Base-by-base conservation (phyloP, 768 basidiomycete species). In the Psilocybe cubensis region DNA sequence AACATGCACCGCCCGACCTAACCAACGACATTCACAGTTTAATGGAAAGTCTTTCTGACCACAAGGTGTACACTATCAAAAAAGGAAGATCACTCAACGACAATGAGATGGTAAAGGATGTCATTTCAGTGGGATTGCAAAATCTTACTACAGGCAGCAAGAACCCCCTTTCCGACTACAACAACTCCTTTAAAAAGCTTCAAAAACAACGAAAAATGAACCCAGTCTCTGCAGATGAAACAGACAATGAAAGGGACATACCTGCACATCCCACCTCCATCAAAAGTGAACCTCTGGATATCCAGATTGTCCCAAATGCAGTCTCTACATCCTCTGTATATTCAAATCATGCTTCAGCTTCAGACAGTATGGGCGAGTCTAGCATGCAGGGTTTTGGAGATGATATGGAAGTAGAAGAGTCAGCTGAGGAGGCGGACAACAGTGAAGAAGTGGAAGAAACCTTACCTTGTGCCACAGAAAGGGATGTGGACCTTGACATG, bases 1-100 rank as follows among this genome's bases (percentile, higher is more conserved):
- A 46, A 4, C 70, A 70, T 42, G 53, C 56, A 20, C 27, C 59
- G 1, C 50, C 63, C 3, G 56, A 70, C 20, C 57, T 71, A 0
- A 43, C 43, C 0, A 56, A 58, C 4, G 66, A 71, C 45, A 67
- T 71, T 11, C 18, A 27, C 1, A 42, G 11, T 0, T 58, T 71
- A 3, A 70, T 71, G 67, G 31, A 58, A 1, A 68, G 66, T 29
- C 63, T 71, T 0, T 17, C 52, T 1, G 66, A 68, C 23, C 57
- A 68, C 31, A 46, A 63, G 3, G 69, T 71, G 0, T 68, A 71
- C 42, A 12, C 12, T 3, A 14, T 60, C 1, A 28, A 59, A 14
- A 25, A 41, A 14, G 67, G 69, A 0, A 47, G 69, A n/a, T 40
- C 29, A 4, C 54, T 67, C 0, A 49, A 65, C 21, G 52, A 59